Base-by-base conservation (phyloP, 2,329 filamentous ascomycete species). In the Apiospora phragmitis region DNA sequence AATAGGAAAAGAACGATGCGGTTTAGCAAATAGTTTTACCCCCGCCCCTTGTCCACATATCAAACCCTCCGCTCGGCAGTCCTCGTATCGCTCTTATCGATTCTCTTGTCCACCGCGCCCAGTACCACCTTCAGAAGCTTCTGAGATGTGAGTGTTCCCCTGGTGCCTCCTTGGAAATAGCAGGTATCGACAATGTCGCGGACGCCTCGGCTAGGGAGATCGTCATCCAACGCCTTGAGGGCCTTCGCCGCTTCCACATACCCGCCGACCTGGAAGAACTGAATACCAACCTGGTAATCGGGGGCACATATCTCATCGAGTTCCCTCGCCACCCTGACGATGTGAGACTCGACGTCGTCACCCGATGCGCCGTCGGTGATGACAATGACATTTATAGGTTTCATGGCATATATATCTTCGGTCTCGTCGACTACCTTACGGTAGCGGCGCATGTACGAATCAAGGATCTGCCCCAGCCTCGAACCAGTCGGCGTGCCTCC, bases 131-230 rank as follows among this genome's bases (percentile, higher is more conserved):
- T 98, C 72, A 98, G 82, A 59, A 98, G 92, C 0, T 88, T 90
- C 2, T 93, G 89, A 0, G 87, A 91, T 0, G 89, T 91, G 65
- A 98, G 83, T 9, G 75, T 76, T 7, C 78, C 71, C 32, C 82
- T 82, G 26, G 84, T 80, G 12, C 82, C 83, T 1, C 84, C 85
- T 29, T 84, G 88, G 86, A 92, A 97, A 0, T 93, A 92, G 43
- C 94, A 91, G 0, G 95, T 97, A 81, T 98, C 95, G 21, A 98
- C 94, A 77, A 98, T 98, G 82, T 98, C 95, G 24, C 95, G 85
- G 21, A 95, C 79, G 18, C 86, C 84, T 41, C 86, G 77, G 55
- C 87, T 84, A 1, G 81, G 83, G 47, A 96, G 82, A 4, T 88
- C 87, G 79, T 98, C 93, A 78, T 98, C 95, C 9, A 98, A 85